A percentile compares a stretch with the other conserved stretches of the same genome.
Evolutionary conservation across 805 yeast species (phyloP).

Genomic region (Suhomyces emberorum): DNA sequence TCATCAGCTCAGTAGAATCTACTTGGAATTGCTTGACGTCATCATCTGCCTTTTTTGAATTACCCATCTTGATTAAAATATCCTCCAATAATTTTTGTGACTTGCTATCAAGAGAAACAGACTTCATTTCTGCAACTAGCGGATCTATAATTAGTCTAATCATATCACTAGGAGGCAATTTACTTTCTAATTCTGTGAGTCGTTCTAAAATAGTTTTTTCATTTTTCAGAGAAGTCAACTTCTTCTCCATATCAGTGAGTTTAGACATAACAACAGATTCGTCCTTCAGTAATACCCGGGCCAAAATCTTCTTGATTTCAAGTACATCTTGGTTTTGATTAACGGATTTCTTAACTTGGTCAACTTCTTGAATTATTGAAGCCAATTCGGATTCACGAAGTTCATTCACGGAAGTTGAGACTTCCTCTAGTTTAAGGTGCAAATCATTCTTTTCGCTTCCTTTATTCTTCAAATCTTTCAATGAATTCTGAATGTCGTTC

Average conservation of each 20-base stretch:
- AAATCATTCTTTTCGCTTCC: not conserved
- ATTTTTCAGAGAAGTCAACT: conserved; percentile 4
- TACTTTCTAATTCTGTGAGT: conserved; percentile 1
- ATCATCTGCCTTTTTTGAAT: not conserved
- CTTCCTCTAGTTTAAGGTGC: not conserved
- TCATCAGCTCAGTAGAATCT: conserved; percentile 1
- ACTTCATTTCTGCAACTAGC: conserved; percentile 22
- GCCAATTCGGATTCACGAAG: not conserved
- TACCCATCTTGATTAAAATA: conserved; percentile 7
- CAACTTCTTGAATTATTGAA: not conserved
- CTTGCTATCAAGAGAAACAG: conserved; percentile 21
- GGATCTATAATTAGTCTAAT: conserved; percentile 22
- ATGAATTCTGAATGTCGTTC: not conserved
- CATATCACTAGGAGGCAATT: conserved; percentile 12
- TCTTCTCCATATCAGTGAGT: not conserved
- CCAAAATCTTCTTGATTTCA: not conserved
- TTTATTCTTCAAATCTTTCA: not conserved
- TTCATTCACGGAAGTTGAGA: not conserved
- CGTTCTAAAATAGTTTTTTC: no score
- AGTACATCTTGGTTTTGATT: not conserved
- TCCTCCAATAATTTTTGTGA: conserved; percentile 14
- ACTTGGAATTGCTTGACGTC: conserved; percentile 1
- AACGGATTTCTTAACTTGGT: not conserved
- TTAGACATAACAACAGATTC: not conserved
- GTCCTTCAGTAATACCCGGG: not conserved